Evolutionary conservation across 2,329 filamentous ascomycete species (phyloP), one percentile per base, ranked within the genome.

Genomic region (Alternaria gansuensis): DNA sequence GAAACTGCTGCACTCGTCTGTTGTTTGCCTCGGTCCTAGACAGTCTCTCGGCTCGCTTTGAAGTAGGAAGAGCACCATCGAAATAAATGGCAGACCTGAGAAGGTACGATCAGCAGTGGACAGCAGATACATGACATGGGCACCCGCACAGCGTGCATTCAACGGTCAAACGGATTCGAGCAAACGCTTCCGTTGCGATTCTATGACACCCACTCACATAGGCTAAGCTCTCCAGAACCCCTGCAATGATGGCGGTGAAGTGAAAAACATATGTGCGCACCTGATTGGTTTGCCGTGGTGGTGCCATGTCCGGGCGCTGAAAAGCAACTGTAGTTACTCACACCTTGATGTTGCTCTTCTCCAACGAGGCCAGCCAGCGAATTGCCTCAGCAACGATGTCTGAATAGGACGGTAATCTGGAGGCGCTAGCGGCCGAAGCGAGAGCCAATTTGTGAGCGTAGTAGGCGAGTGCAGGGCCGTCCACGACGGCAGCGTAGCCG

Each of bases 391-490:
- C 74, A 13, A 86, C 88, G 41, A 95, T 82, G 40, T 89, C 81
- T 10, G 80, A 69, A 75, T 93, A 92, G 37, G 78, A 48, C 26
- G 74, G 73, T n/a, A 74, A 57, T 53, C 61, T 64, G 4, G 63
- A 48, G 14, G 59, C 61, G 41, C 62, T 63, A 48, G 57, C 37
- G 76, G 76, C 21, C 75, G 70, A 17, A 59, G 57, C 28, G 17
- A 86, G 77, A 50, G 87, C 80, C 44, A 73, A 53, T 36, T 67
- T 72, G 60, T 90, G 87, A 39, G 93, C 81, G 74, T 91, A 85
- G 73, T 94, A 90, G 1, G 92, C 90, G 26, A 96, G 79, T 2
- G 87, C 88, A 4, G 93, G 92, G 0, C 92, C 93, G 73, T 97
- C 93, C 55, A 96, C 86, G 43, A 87, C 64, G 23, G 72, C 74